Percentiles rank a stretch among this genome's conserved stretches.
Conservation (phyloP, 2,329 filamentous ascomycete genomes). For the Fusarium ramigenum region DNA sequence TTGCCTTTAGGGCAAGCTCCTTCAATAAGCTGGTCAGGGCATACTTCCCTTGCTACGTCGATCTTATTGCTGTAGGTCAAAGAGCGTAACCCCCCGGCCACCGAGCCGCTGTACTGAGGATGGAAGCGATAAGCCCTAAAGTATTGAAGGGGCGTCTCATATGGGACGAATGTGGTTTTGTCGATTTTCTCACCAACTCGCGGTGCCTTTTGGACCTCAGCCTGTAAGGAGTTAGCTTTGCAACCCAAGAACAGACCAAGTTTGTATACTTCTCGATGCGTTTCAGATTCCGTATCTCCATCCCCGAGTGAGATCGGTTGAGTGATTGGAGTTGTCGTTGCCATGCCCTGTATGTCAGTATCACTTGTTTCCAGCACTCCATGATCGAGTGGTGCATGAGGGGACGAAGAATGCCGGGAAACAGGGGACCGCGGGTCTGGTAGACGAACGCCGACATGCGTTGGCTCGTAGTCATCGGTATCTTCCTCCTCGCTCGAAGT, state of each 20-base stretch:
- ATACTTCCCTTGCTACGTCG: constrained; percentile 77
- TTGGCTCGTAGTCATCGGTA: constrained; percentile 67
- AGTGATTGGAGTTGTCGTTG: constrained; percentile 34
- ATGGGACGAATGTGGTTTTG: constrained; percentile 61
- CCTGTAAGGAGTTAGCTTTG: constrained; percentile 38
- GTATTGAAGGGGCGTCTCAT: constrained; percentile 81
- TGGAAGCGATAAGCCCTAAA: constrained; percentile 95
- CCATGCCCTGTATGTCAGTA: constrained; percentile 39
- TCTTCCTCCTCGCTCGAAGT: constrained; percentile 35
- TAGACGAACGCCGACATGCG: constrained; percentile 50
- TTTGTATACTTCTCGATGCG: constrained; percentile 56
- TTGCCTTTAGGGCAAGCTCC: constrained; percentile 75
- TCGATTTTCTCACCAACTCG: constrained; percentile 5
- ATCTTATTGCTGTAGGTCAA: constrained; percentile 95
- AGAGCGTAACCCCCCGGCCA: constrained; percentile 83
- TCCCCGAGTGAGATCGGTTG: constrained; percentile 47
- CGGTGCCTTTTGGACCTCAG: constrained; percentile 1
- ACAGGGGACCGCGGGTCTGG: constrained; percentile 7
- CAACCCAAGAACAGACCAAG: constrained; percentile 30
- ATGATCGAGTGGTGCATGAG: constrained; percentile 30
- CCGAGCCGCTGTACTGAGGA: constrained; percentile 73
- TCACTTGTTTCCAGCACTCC: constrained; percentile 41
- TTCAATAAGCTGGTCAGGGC: constrained; percentile 77
- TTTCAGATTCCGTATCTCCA: constrained; percentile 36
- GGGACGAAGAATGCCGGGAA: background rate